Base-by-base conservation (phyloP, 1,139 yeast genomes). In the Lodderomyces pseudojiufengensis region DNA sequence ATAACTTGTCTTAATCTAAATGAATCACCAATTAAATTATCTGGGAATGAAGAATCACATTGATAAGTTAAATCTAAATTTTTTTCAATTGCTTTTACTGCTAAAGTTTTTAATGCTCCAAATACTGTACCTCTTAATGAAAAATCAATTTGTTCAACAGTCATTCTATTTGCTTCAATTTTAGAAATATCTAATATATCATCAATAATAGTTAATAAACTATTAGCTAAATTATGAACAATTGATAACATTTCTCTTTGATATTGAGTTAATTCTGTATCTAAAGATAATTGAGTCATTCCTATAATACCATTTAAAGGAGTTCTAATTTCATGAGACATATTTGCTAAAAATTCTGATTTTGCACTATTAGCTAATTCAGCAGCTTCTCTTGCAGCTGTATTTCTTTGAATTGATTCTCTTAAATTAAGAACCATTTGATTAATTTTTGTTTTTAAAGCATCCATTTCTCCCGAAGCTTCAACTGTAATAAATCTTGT, bases 251-350 rank as follows among this genome's bases (percentile, higher is more conserved):
- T 85, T 63, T 85, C 95, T 44, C 95, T 73, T 60, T 86, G 95
- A 53, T 85, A 85, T 59, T 85, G 95, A 5, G 94, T 84, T 44
- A 85, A 67, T 52, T 85, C 92, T 0, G 95, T 85, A 51, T 86
- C 95, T 39, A 86, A 70, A 0, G 95, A 84, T 47, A 86, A 65
- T 57, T 86, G 95, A 2, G 95, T 86, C 92, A 86, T 86, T 53
- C 95, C 95, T 51, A 86, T 83, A 35, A 86, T 86, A 66, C 95
- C 95, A 57, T 86, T 86, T 76, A 86, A 82, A 16, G 95, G 95
- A 4, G 95, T 86, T 59, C 95, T 73, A 51, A 86, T 84, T 61
- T 86, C 95, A 63, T 86, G 95, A 3, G 95, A 85, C 80, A 86
- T 86, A 52, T 86, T 86, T 26, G 95, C 95, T 62, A 86, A 71